Base-by-base conservation (phyloP, 163 green algal species). In the Coccomyxa subellipsoidea region DNA sequence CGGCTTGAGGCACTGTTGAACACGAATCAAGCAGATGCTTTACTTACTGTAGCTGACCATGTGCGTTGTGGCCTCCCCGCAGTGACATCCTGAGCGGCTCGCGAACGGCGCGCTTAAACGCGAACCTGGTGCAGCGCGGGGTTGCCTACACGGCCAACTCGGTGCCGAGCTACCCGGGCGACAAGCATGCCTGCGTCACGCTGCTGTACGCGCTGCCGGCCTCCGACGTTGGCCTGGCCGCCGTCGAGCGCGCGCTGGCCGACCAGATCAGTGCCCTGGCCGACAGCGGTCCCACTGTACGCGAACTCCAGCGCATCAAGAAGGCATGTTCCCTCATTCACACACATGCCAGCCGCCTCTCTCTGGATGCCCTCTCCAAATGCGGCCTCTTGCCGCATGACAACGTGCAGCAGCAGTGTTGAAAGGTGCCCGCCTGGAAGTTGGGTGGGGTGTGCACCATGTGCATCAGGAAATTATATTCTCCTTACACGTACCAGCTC, bases 231-330 rank as follows among this genome's bases (percentile, higher is more conserved):
- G 82, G 54, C 38, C 73, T 90, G 34, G 77, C 90, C 35, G 35
- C 66, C 1, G 70, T 91, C 73, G 87, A 89, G 6, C 35, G 23
- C 4, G 59, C 81, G 53, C 53, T 94, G n/a, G 80, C 77, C 32
- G 40, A 78, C 18, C 73, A 92, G 71, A 71, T 91, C 77, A 84
- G 82, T 18, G 39, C 10, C 0, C 78, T 94, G 77, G 84, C 83
- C 7, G 80, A 83, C 35, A 36, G 71, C 15, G 91, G 89, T 7
- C 86, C 88, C 32, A 85, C 69, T 15, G 15, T n/a, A 0, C 75
- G 80, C 0, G 93, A 96, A 83, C 83, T 96, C 80, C 80, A 77
- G 15, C 87, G 92, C 35, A 92, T 95, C 54, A 91, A 90, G 76
- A 90, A 93, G 85, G 89, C 83, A 40, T 18, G 37, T 5, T 9